These are phyloP conservation scores for Nakazawaea wickerhamii DNA, from an alignment of 805 yeast genomes.

Conservation along the genomic window DNA sequence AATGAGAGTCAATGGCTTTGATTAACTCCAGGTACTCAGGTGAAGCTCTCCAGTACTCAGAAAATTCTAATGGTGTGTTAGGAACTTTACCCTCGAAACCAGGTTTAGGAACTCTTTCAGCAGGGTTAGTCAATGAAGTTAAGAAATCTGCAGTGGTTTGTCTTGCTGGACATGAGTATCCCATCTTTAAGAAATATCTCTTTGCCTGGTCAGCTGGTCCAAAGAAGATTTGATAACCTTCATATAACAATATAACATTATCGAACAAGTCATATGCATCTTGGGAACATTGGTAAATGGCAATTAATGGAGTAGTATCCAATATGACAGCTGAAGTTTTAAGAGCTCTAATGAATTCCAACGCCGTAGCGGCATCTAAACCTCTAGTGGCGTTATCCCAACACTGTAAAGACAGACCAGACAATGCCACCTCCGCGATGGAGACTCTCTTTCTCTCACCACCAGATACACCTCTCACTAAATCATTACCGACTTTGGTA, in stretches of 20 bases:
- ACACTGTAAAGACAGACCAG: conserved; percentile 48
- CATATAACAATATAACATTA: conserved; percentile 35
- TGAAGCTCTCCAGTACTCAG: conserved; percentile 43
- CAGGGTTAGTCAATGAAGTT: conserved; percentile 61
- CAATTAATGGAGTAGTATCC: conserved; percentile 46
- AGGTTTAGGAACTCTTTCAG: conserved; percentile 36
- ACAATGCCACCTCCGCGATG: conserved; percentile 47
- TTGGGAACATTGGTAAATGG: conserved; percentile 42
- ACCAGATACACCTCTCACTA: conserved; percentile 60
- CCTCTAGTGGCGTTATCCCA: conserved; percentile 74
- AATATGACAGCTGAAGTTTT: conserved; percentile 48
- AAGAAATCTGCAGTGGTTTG: conserved; percentile 66
- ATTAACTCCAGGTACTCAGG: conserved; percentile 35
- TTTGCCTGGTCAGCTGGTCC: conserved; percentile 52
- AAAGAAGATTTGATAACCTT: conserved; percentile 50
- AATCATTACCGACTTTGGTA: conserved; percentile 61
- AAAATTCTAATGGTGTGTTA: conserved; percentile 46
- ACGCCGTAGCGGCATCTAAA: conserved; percentile 65
- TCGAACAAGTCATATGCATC: conserved; percentile 40
- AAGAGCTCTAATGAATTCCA: conserved; percentile 55
- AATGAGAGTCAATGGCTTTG: conserved; percentile 36
- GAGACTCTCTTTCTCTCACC: conserved; percentile 65
- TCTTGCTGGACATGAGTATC: conserved; percentile 55
- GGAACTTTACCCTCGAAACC: conserved; percentile 49
- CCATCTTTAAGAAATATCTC: conserved; percentile 53